phyloP scores from a whole-genome alignment of 2,329 filamentous ascomycete species.

The Alternaria infectoria region DNA sequence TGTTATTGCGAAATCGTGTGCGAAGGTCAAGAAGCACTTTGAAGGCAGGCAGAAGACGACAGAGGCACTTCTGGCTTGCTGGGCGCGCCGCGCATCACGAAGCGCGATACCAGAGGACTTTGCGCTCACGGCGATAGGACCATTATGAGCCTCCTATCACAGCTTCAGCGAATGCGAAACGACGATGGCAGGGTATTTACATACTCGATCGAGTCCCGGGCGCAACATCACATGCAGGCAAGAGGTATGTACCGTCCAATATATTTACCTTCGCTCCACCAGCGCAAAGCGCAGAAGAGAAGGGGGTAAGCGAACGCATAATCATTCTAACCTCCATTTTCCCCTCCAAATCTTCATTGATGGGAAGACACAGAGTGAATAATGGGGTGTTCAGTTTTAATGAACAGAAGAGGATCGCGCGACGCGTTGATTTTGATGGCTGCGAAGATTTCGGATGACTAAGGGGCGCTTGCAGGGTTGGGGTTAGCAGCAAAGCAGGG shows the following conservation, averaged over 20 bases:
- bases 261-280: conserved; percentile 57
- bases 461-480: conserved; percentile 21
- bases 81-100: not conserved
- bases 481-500: not conserved
- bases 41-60: not conserved
- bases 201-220: not conserved
- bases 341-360: conserved; percentile 69
- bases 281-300: conserved; percentile 50
- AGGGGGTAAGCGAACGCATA: conserved; percentile 64
- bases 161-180: not conserved
- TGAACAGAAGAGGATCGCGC: conserved; percentile 31
- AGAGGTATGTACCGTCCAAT: conserved; percentile 51
- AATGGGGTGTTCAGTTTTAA: conserved; percentile 56
- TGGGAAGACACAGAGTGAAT: conserved; percentile 70
- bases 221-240: not conserved
- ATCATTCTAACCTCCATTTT: conserved; percentile 68
- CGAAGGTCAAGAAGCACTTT: not conserved
- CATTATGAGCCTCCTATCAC: not conserved
- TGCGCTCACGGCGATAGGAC: not conserved
- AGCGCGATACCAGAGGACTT: not conserved
- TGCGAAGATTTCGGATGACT: conserved; percentile 33
- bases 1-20: not conserved
- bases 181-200: not conserved
- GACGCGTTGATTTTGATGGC: conserved; percentile 12
- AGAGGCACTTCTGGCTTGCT: not conserved